phyloP scores from a whole-genome alignment of 225 moss, liverwort and hornwort species.

The Asterella californica region DNA sequence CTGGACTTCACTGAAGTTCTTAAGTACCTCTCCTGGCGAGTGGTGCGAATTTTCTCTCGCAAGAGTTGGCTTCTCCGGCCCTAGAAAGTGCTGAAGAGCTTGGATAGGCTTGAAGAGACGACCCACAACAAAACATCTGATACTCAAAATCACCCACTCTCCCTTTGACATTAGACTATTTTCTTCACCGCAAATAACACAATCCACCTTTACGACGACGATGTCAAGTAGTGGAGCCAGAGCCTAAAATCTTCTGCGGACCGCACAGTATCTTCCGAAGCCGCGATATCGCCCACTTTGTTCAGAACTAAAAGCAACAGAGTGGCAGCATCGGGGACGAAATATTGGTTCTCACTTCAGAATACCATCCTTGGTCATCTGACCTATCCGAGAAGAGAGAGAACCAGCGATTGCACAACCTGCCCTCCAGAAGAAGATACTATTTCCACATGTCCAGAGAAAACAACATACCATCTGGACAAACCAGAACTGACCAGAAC shows the following conservation, averaged over 20 bases:
- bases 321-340: too few species aligned
- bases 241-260: conserved; percentile 66
- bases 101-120: conserved; percentile 69
- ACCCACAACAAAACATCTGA: conserved; percentile 60
- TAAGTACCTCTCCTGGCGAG: conserved; percentile 75
- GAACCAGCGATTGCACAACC: too few species aligned
- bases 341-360: too few species aligned
- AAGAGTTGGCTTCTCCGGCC: conserved; percentile 70
- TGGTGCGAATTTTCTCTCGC: conserved; percentile 68
- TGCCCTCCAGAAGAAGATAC: too few species aligned
- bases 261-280: conserved; percentile 75
- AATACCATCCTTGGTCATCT: too few species aligned
- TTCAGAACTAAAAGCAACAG: conserved; percentile 67
- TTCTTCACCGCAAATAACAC: conserved; percentile 76
- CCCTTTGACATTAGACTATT: conserved; percentile 53
- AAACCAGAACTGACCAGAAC: too few species aligned
- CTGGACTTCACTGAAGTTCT: conserved; percentile 76
- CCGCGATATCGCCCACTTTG: conserved; percentile 76
- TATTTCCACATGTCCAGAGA: too few species aligned
- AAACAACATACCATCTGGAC: too few species aligned
- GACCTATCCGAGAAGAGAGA: too few species aligned
- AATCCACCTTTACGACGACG: conserved; percentile 79
- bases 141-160: conserved; percentile 62
- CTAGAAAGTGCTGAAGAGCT: conserved; percentile 63
- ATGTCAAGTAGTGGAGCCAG: conserved; percentile 75